Evolutionary conservation across 306 rosid genomes (phyloP).

Genomic region (Bauhinia variegata): DNA sequence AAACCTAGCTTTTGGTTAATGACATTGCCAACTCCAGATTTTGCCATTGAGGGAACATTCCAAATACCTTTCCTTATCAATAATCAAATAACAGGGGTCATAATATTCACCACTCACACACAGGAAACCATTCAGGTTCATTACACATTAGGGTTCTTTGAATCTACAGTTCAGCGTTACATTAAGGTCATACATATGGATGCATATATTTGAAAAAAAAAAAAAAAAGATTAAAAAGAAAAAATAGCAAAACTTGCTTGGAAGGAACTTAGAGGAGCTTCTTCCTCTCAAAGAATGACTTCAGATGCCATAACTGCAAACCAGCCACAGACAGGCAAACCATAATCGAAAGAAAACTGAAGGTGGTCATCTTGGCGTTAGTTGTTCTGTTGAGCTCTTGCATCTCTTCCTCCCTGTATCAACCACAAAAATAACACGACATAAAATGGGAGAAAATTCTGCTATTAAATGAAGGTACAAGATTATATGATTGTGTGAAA

Average conservation of each 20-base stretch:
- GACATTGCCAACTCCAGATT: too few relatives aligned
- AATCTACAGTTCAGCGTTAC: conserved; percentile 16
- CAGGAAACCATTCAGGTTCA: not conserved
- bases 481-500: not conserved
- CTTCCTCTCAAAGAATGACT: conserved; percentile 91
- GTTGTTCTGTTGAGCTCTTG: conserved; percentile 79
- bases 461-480: conserved; percentile 18
- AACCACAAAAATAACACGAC: conserved; percentile 23
- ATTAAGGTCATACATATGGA: conserved; percentile 29
- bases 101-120: not conserved
- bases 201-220: conserved; percentile 2
- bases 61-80: conserved; percentile 2
- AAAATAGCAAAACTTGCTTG: conserved; percentile 4
- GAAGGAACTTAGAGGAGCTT: conserved; percentile 62
- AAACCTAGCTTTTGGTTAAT: too few relatives aligned
- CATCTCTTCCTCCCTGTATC: conserved; percentile 87
- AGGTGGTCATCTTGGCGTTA: conserved; percentile 71
- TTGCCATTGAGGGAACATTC: not conserved
- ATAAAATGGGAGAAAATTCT: conserved; percentile 14
- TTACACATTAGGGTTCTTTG: conserved; percentile 1
- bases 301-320: conserved; percentile 90
- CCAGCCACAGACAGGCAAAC: conserved; percentile 89
- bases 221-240: conserved; percentile 16
- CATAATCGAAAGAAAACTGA: conserved; percentile 72
- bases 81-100: not conserved